Percentiles rank a stretch among this genome's conserved stretches.
These are phyloP conservation scores for Phlyctochytrium arcticum DNA, from an alignment of 192 early-diverging fungal genomes.

Conservation along the genomic window DNA sequence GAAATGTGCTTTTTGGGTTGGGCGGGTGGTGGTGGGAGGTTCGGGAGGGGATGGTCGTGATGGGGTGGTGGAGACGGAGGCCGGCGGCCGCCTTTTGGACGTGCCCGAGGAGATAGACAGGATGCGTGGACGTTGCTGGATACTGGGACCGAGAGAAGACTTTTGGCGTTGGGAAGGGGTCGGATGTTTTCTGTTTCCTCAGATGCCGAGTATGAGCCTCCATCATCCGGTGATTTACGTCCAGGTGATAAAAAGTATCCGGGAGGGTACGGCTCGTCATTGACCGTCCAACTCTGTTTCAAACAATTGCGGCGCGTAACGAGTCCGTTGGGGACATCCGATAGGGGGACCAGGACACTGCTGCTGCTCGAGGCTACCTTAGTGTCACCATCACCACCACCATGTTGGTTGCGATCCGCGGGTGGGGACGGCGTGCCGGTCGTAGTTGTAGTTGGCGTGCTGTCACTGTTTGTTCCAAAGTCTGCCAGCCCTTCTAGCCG, in stretches of 20 bases:
- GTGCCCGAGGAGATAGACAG: too few species aligned
- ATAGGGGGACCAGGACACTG: not conserved
- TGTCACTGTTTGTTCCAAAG: not conserved
- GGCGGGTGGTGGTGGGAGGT: not conserved
- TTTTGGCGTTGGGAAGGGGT: not conserved
- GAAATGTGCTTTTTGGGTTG: constrained; percentile 8
- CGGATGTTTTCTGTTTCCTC: too few species aligned
- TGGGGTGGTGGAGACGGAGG: too few species aligned
- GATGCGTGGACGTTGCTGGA: not conserved
- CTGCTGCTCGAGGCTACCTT: not conserved
- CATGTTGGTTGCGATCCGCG: not conserved
- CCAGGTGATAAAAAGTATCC: not conserved
- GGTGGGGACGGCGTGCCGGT: not conserved
- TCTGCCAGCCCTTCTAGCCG: constrained; percentile 5
- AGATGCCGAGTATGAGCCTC: too few species aligned
- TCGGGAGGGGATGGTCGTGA: not conserved
- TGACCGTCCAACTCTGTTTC: too few species aligned
- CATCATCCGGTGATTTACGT: not conserved
- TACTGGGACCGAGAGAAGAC: not conserved
- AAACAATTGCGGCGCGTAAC: not conserved
- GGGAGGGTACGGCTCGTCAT: too few species aligned
- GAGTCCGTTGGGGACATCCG: not conserved
- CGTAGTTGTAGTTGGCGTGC: not conserved
- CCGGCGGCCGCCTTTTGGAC: too few species aligned
- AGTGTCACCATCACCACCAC: not conserved